Percentiles rank a stretch among this genome's conserved stretches.
Evolutionary conservation across 352 stramenopile species (phyloP).

Genomic region (Phytophthora sp.): DNA sequence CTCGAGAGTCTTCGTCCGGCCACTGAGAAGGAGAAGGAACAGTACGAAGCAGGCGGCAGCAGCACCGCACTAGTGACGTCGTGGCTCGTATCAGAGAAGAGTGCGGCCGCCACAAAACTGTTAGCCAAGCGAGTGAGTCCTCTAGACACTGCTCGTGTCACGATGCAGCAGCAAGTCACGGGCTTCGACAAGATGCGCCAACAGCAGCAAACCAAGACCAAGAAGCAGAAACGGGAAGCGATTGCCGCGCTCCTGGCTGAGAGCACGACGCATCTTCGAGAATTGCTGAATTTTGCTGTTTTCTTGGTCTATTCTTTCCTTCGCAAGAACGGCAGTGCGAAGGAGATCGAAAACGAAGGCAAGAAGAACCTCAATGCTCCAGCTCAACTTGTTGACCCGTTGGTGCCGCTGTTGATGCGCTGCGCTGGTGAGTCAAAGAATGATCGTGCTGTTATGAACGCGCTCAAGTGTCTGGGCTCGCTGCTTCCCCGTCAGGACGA

Average conservation of each 20-base stretch:
- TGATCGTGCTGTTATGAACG: conserved; percentile 90
- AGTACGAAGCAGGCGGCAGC: conserved; percentile 51
- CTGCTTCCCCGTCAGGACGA: conserved; percentile 85
- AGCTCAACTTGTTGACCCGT: conserved; percentile 89
- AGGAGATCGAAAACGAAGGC: conserved; percentile 19
- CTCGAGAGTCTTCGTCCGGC: conserved; percentile 74
- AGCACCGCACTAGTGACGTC: conserved; percentile 50
- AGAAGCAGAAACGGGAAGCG: conserved; percentile 54
- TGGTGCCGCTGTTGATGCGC: conserved; percentile 91
- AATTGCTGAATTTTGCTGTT: conserved; percentile 87
- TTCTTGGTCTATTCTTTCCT: conserved; percentile 84
- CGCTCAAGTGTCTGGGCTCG: conserved; percentile 93
- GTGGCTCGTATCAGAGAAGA: conserved; percentile 88
- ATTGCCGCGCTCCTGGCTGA: conserved; percentile 35
- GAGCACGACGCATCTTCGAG: conserved; percentile 71
- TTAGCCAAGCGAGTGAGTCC: conserved; percentile 63
- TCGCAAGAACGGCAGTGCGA: conserved; percentile 37
- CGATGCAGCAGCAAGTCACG: conserved; percentile 76
- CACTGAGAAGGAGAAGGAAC: conserved; percentile 70
- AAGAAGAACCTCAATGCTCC: conserved; percentile 36
- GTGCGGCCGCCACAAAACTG: conserved; percentile 58
- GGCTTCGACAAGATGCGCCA: conserved; percentile 74
- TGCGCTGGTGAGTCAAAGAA: conserved; percentile 93
- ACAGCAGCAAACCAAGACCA: conserved; percentile 43
- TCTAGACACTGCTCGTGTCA: conserved; percentile 56